Conservation (phyloP, 108 stramenopile genomes). For the Nitzschia inconspicua region DNA sequence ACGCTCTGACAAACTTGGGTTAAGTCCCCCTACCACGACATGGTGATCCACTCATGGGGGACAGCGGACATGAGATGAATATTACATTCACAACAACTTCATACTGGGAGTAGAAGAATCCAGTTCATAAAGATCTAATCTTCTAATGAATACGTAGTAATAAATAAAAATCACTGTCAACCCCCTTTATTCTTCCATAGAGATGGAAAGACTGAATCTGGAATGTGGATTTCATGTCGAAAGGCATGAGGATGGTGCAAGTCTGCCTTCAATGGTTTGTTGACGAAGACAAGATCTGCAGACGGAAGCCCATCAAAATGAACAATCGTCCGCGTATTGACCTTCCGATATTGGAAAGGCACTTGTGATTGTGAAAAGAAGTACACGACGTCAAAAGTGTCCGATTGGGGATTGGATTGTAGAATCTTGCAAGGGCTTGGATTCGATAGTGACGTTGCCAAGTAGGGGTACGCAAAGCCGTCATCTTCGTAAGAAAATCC, state of each 20-base stretch:
- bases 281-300: neutral
- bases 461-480: slow-evolving; percentile 5
- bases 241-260: slow-evolving; percentile 28
- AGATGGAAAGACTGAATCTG: slow-evolving; percentile 40
- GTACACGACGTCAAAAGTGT: slow-evolving; percentile 11
- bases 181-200: slow-evolving; percentile 44
- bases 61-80: too few species aligned
- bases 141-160: too few species aligned
- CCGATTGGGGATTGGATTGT: neutral
- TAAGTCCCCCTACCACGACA: too few species aligned
- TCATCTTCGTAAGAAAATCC: slow-evolving; percentile 6
- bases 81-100: too few species aligned
- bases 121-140: too few species aligned
- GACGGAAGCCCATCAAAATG: neutral
- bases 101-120: too few species aligned
- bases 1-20: too few species aligned
- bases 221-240: slow-evolving; percentile 41
- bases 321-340: neutral
- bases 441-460: neutral
- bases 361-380: neutral
- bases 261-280: slow-evolving; percentile 37
- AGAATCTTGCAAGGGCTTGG: slow-evolving; percentile 3
- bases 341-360: neutral
- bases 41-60: too few species aligned
- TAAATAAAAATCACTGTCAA: too few species aligned